Percentiles rank a stretch among this genome's conserved stretches.
These are phyloP conservation scores for Blastomyces parvus DNA, from an alignment of 2,329 filamentous ascomycete genomes.

Conservation along the genomic window DNA sequence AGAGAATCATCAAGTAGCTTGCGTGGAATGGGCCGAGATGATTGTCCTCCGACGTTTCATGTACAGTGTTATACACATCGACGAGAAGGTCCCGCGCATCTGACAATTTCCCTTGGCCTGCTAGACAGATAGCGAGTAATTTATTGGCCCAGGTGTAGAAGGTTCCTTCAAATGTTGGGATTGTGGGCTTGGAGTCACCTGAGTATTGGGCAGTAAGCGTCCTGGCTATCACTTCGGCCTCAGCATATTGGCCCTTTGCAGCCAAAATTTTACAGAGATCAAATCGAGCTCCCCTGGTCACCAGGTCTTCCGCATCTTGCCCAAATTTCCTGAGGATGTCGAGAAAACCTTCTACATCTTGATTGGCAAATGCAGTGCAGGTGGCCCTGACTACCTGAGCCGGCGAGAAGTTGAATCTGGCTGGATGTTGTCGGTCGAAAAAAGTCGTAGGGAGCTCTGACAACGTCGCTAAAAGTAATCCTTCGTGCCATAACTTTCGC, in stretches of 20 bases:
- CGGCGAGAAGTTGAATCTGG: background rate
- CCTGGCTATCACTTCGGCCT: background rate
- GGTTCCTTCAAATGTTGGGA: background rate
- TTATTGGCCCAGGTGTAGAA: constrained; percentile 1
- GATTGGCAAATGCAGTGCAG: background rate
- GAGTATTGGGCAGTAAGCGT: background rate
- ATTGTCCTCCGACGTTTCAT: background rate
- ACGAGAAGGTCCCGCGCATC: background rate
- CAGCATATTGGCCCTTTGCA: background rate
- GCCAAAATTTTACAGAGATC: background rate
- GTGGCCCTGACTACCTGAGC: background rate
- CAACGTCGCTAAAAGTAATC: background rate
- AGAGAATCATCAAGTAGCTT: background rate
- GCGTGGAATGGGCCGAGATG: background rate
- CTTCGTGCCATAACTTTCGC: background rate
- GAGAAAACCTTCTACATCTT: background rate
- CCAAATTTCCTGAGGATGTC: background rate
- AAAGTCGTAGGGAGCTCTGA: background rate
- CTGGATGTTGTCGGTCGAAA: background rate
- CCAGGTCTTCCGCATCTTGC: background rate
- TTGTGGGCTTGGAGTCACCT: background rate
- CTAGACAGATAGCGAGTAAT: background rate
- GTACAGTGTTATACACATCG: background rate
- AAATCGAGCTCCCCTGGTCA: background rate
- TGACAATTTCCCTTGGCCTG: background rate